These are phyloP conservation scores for Eucommia ulmoides DNA, from an alignment of 257 asterid species.

Conservation along the genomic window DNA sequence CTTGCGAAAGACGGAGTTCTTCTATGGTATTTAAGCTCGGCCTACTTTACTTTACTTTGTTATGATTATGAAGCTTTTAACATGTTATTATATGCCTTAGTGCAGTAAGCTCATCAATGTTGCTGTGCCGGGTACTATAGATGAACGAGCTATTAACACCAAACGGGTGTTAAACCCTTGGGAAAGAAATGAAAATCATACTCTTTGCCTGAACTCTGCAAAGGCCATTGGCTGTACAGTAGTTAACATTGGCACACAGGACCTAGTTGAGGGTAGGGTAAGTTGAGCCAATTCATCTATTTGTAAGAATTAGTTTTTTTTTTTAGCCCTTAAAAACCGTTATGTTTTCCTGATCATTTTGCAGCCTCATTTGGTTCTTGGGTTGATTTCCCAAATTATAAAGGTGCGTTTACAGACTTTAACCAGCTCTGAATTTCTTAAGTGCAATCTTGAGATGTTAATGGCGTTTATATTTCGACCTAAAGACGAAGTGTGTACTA, in stretches of 20 bases:
- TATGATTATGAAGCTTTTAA: too few relatives aligned
- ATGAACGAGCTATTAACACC: constrained; percentile 1
- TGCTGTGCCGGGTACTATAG: constrained; percentile 3
- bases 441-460: background rate
- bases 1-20: constrained; percentile 3
- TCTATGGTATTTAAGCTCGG: background rate
- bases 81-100: too few relatives aligned
- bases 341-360: background rate
- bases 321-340: too few relatives aligned
- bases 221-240: constrained; percentile 1
- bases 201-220: constrained; percentile 2
- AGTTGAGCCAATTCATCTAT: too few relatives aligned
- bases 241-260: background rate
- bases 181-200: constrained; percentile 2
- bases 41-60: background rate
- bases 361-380: constrained; percentile 2
- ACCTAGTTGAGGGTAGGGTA: constrained; percentile 1
- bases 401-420: background rate
- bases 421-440: too few relatives aligned
- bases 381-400: constrained; percentile 2
- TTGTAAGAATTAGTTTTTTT: too few relatives aligned
- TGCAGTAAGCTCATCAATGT: constrained; percentile 4
- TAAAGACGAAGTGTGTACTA: too few relatives aligned
- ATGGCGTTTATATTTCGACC: too few relatives aligned
- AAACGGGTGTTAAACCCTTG: background rate